A percentile compares a stretch with the other conserved stretches of the same genome.
Evolutionary conservation across 495 filamentous ascomycete species (phyloP).

Genomic region (Cladorrhinum samala): DNA sequence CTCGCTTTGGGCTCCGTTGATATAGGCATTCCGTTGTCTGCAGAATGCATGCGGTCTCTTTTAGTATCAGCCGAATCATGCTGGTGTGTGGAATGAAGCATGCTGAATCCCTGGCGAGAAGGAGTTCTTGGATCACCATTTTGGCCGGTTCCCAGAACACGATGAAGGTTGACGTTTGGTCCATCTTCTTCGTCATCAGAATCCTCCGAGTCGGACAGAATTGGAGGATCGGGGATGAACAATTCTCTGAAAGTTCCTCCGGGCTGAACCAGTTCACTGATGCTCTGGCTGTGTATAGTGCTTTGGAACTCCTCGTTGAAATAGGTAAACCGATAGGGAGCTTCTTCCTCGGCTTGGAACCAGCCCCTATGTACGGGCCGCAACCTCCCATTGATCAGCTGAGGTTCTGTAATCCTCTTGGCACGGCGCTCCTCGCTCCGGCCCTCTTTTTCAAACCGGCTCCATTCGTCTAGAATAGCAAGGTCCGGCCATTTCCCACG

Average conservation of each 20-base stretch:
- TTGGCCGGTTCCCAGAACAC: slow-evolving; percentile 18
- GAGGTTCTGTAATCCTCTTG: slow-evolving; percentile 89
- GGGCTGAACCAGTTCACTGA: slow-evolving; percentile 83
- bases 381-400: slow-evolving; percentile 81
- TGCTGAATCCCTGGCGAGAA: slow-evolving; percentile 30
- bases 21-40: slow-evolving; percentile 7
- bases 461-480: slow-evolving; percentile 82
- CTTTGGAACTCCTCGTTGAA: slow-evolving; percentile 95
- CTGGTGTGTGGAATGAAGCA: slow-evolving; percentile 20
- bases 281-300: slow-evolving; percentile 91
- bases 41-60: slow-evolving; percentile 5
- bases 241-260: slow-evolving; percentile 77
- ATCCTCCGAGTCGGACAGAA: slow-evolving; percentile 51
- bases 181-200: slow-evolving; percentile 53
- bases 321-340: slow-evolving; percentile 92
- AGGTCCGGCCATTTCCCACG: slow-evolving; percentile 54
- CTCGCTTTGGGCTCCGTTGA: neutral
- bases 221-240: slow-evolving; percentile 56
- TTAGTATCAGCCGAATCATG: slow-evolving; percentile 14
- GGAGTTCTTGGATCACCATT: slow-evolving; percentile 25
- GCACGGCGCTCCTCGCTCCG: slow-evolving; percentile 78
- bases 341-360: slow-evolving; percentile 84
- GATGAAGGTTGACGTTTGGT: slow-evolving; percentile 17
- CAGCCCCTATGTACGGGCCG: slow-evolving; percentile 74
- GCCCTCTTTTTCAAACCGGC: slow-evolving; percentile 81